phyloP scores from a whole-genome alignment of 371 early-diverging fungal genomes.

The Mortierella sp. region DNA sequence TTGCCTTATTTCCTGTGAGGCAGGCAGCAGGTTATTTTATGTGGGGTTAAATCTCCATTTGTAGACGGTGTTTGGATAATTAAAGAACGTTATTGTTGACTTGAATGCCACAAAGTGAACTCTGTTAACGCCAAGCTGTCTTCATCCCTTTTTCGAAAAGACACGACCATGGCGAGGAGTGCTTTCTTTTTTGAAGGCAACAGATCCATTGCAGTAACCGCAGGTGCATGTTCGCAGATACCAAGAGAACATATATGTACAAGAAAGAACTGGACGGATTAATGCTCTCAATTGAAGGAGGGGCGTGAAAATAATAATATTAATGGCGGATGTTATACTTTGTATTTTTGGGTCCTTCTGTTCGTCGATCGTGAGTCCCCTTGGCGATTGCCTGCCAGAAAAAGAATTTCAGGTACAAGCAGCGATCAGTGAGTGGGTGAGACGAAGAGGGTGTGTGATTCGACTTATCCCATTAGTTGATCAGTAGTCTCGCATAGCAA shows the following conservation, averaged over 20 bases:
- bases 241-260: not conserved
- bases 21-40: not conserved
- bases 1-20: not conserved
- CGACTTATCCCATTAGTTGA: not conserved
- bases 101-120: slow-evolving; percentile 1
- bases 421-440: too few relatives aligned
- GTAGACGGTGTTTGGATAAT: not conserved
- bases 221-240: too few relatives aligned
- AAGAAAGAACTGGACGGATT: not conserved
- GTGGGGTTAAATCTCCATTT: not conserved
- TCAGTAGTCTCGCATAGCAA: too few relatives aligned
- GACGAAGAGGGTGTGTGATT: not conserved
- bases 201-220: not conserved
- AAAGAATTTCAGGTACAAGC: slow-evolving; percentile 1
- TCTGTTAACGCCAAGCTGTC: not conserved
- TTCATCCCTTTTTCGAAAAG: not conserved
- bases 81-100: not conserved
- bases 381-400: not conserved
- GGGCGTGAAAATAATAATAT: slow-evolving; percentile 8
- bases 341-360: not conserved
- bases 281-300: slow-evolving; percentile 1
- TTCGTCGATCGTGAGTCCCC: slow-evolving; percentile 9
- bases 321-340: too few relatives aligned
- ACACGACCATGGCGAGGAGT: not conserved
- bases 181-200: not conserved